A percentile compares a stretch with the other conserved stretches of the same genome.
These are phyloP conservation scores for Thraustochytrium striatum DNA, from an alignment of 352 stramenopile genomes.

Conservation along the genomic window DNA sequence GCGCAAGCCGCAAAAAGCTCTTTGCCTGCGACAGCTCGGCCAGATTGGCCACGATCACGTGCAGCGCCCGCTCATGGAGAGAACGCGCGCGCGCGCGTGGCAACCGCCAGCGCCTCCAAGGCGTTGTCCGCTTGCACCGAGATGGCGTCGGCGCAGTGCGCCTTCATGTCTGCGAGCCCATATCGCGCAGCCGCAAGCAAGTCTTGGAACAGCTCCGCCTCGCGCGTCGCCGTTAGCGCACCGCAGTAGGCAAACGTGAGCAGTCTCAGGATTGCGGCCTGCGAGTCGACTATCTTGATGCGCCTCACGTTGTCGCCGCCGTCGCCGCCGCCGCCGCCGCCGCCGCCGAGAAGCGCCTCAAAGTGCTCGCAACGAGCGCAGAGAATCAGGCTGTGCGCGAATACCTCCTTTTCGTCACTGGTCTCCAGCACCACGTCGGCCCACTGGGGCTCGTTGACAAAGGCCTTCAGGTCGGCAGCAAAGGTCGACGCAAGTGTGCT, in stretches of 20 bases:
- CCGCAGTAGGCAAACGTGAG: conserved; percentile 49
- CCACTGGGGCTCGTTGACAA: conserved; percentile 34
- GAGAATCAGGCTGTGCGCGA: conserved; percentile 8
- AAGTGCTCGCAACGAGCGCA: not conserved
- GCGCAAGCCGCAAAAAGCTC: conserved; percentile 3
- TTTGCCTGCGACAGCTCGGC: conserved; percentile 17
- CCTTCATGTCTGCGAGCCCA: conserved; percentile 39
- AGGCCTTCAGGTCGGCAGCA: not conserved
- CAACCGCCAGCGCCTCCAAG: conserved; percentile 28
- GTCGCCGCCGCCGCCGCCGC: not conserved
- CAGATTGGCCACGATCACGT: conserved; percentile 47
- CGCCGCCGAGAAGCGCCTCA: not conserved
- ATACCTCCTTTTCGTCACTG: not conserved
- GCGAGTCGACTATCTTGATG: conserved; percentile 2
- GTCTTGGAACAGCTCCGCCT: conserved; percentile 48
- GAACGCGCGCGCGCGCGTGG: too few species aligned
- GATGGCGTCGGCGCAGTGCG: conserved; percentile 38
- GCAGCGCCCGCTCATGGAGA: conserved; percentile 24
- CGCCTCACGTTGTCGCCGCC: not conserved
- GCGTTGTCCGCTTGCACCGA: conserved; percentile 27
- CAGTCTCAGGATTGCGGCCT: conserved; percentile 38
- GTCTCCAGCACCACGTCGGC: not conserved
- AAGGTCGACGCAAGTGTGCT: not conserved
- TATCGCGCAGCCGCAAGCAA: conserved; percentile 42
- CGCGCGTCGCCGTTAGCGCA: not conserved